Conservation (phyloP, 2,329 filamentous ascomycete species). For the Aspergillus aculeatinus region DNA sequence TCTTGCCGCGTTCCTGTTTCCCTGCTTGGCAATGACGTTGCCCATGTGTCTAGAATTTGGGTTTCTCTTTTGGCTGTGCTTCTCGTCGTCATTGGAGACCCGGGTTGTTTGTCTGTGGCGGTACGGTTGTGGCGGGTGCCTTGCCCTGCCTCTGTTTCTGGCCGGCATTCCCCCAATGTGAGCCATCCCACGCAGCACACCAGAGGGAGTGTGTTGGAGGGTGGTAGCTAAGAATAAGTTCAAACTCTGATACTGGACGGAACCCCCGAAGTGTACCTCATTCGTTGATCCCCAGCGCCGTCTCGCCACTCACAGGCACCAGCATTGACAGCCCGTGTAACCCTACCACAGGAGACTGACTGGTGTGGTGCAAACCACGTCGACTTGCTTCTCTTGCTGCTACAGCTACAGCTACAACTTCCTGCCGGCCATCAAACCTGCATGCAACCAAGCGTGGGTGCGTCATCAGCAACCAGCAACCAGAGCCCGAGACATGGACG, state of each 20-base stretch:
- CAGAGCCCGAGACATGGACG: background rate
- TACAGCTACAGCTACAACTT: background rate
- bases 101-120: background rate
- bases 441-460: background rate
- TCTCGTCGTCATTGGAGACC: background rate
- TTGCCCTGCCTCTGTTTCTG: background rate
- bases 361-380: background rate
- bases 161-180: too few species aligned
- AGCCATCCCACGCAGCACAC: too few species aligned
- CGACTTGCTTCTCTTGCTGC: background rate
- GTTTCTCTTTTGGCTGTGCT: background rate
- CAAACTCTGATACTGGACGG: background rate
- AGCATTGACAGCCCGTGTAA: background rate
- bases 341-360: background rate
- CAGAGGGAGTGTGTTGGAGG: too few species aligned
- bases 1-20: background rate
- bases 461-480: background rate
- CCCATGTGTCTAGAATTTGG: background rate
- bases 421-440: background rate
- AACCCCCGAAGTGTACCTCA: too few species aligned
- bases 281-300: too few species aligned
- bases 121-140: background rate
- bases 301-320: background rate
- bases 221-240: background rate
- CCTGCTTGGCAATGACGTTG: background rate